These are phyloP conservation scores for Leucoagaricus sp. DNA, from an alignment of 1,284 basidiomycete genomes.

Conservation along the genomic window DNA sequence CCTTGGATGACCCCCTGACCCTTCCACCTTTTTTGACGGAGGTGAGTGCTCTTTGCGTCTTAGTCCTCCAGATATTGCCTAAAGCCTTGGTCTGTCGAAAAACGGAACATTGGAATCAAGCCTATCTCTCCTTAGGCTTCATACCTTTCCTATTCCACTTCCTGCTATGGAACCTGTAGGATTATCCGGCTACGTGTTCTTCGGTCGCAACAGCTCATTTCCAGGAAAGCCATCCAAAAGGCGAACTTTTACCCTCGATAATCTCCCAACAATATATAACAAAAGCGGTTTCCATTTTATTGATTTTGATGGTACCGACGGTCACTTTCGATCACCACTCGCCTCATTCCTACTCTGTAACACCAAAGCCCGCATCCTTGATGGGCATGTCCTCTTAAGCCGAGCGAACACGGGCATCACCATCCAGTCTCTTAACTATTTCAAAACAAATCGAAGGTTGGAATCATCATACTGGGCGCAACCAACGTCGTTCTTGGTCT, in stretches of 20 bases:
- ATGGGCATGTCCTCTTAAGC: too few species aligned
- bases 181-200: slow-evolving; percentile 2
- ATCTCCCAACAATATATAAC: background rate
- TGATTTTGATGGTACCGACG: background rate
- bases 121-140: background rate
- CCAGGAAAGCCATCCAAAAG: background rate
- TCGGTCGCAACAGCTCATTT: slow-evolving; percentile 1
- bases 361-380: background rate
- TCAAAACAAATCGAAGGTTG: background rate
- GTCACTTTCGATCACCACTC: background rate
- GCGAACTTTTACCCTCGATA: background rate
- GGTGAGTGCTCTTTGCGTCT: background rate
- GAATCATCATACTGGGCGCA: background rate
- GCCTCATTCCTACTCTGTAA: slow-evolving; percentile 1
- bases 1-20: background rate
- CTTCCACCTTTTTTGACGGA: background rate
- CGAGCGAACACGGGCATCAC: too few species aligned
- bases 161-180: background rate
- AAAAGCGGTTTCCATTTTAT: background rate
- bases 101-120: too few species aligned
- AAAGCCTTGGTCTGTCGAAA: too few species aligned
- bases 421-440: too few species aligned
- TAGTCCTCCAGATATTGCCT: too few species aligned
- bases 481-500: background rate
- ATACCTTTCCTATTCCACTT: background rate